Evolutionary conservation across 2,329 filamentous ascomycete genomes (phyloP).

Genomic region (Hirsutella rhossiliensis): DNA sequence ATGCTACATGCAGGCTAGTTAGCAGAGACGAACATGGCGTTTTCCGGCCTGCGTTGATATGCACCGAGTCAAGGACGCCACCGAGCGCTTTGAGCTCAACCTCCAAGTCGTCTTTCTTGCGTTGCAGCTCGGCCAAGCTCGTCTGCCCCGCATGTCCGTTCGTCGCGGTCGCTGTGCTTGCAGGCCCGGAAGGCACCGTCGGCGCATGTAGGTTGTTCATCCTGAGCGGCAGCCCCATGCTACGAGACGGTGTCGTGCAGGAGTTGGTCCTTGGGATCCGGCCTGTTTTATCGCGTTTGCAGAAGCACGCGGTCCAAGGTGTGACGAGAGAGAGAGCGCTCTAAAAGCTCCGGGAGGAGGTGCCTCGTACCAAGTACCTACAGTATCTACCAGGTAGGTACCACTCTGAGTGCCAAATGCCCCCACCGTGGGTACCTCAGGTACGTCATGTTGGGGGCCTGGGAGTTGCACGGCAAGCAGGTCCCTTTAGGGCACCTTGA

Average conservation of each 20-base stretch:
- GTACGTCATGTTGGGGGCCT: too few species aligned
- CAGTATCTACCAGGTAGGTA: too few species aligned
- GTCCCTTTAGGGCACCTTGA: too few species aligned
- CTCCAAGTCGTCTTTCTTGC: constrained; percentile 75
- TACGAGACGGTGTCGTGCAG: neutral
- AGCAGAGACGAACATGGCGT: constrained; percentile 5
- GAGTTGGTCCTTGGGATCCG: neutral
- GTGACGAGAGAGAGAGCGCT: neutral
- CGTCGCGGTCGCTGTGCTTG: constrained; percentile 38
- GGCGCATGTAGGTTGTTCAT: constrained; percentile 49
- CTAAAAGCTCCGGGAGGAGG: too few species aligned
- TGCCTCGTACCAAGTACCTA: too few species aligned
- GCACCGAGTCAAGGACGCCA: constrained; percentile 76
- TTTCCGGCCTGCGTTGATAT: constrained; percentile 11
- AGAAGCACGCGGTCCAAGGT: neutral
- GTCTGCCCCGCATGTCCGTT: constrained; percentile 53
- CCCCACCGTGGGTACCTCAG: too few species aligned
- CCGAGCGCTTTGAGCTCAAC: constrained; percentile 76
- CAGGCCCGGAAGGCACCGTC: constrained; percentile 61
- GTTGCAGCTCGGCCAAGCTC: constrained; percentile 68
- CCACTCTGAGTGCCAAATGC: too few species aligned
- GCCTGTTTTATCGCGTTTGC: too few species aligned
- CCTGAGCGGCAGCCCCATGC: constrained; percentile 9
- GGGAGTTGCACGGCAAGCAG: too few species aligned
- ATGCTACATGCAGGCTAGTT: constrained; percentile 45